Conservation (phyloP, 2,329 filamentous ascomycete species). For the Beauveria asiatica region DNA sequence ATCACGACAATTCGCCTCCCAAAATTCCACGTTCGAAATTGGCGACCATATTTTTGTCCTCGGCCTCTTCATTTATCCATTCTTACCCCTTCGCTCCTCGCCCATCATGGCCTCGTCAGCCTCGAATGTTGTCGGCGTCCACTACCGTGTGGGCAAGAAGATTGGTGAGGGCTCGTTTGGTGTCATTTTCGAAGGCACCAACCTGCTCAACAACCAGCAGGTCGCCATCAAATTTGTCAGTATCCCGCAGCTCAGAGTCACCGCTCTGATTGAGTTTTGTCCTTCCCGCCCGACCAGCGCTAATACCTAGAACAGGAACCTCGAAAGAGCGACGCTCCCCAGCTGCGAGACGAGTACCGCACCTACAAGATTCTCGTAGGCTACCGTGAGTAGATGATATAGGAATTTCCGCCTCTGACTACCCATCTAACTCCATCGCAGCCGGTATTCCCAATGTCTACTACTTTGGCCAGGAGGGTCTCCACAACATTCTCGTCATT, state of each 20-base stretch:
- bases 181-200: constrained; percentile 98
- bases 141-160: constrained; percentile 98
- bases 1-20: background rate
- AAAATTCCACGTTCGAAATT: background rate
- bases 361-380: constrained; percentile 99
- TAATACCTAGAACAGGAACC: constrained; percentile 62
- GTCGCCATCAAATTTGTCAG: constrained; percentile 98
- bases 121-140: constrained; percentile 96
- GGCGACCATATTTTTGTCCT: background rate
- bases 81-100: background rate
- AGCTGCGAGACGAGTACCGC: constrained; percentile 94
- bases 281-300: background rate
- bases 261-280: background rate
- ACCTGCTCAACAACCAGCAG: constrained; percentile 97
- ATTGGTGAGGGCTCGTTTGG: constrained; percentile 98
- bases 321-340: constrained; percentile 94
- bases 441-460: constrained; percentile 99
- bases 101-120: constrained; percentile 72
- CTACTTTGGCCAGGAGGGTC: constrained; percentile 96
- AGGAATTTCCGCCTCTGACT: background rate
- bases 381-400: constrained; percentile 68
- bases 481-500: constrained; percentile 98
- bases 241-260: constrained; percentile 19
- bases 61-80: background rate
- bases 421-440: constrained; percentile 30